Conservation (phyloP, 495 filamentous ascomycete species). For the Penicillium maclennaniae region DNA sequence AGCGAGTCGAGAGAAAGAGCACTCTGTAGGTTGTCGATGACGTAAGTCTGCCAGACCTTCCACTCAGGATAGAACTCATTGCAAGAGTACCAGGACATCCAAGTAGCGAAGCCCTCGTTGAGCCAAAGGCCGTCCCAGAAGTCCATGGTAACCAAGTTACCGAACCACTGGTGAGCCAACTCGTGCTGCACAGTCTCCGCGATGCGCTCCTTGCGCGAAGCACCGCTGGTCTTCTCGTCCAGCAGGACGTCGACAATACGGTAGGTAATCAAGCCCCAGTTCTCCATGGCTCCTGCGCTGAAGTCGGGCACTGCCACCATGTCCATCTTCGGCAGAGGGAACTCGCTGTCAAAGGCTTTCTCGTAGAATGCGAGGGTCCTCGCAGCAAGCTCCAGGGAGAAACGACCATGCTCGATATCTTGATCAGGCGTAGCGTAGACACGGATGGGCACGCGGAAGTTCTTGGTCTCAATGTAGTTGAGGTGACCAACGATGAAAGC, state of each 20-base stretch:
- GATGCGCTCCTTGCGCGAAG: conserved; percentile 88
- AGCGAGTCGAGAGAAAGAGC: conserved; percentile 86
- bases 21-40: conserved; percentile 84
- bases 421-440: conserved; percentile 62
- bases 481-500: conserved; percentile 67
- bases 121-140: conserved; percentile 99
- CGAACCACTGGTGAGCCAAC: conserved; percentile 98
- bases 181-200: conserved; percentile 96
- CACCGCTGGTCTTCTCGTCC: conserved; percentile 86
- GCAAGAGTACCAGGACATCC: conserved; percentile 65
- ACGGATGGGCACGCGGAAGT: conserved; percentile 61
- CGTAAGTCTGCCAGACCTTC: conserved; percentile 98
- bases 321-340: conserved; percentile 84
- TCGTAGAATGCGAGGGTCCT: conserved; percentile 52
- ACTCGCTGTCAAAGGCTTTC: conserved; percentile 52
- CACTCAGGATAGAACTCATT: conserved; percentile 89
- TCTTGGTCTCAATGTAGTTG: conserved; percentile 60
- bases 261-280: conserved; percentile 97
- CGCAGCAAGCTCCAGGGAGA: conserved; percentile 61
- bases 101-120: conserved; percentile 97
- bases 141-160: conserved; percentile 98
- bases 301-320: conserved; percentile 98
- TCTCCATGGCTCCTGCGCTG: conserved; percentile 94
- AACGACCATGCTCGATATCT: conserved; percentile 62
- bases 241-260: conserved; percentile 86